Percentiles rank a stretch among this genome's conserved stretches.
These are phyloP conservation scores for Aspergillus novofumigatus DNA, from an alignment of 2,329 filamentous ascomycete species.

Conservation along the genomic window DNA sequence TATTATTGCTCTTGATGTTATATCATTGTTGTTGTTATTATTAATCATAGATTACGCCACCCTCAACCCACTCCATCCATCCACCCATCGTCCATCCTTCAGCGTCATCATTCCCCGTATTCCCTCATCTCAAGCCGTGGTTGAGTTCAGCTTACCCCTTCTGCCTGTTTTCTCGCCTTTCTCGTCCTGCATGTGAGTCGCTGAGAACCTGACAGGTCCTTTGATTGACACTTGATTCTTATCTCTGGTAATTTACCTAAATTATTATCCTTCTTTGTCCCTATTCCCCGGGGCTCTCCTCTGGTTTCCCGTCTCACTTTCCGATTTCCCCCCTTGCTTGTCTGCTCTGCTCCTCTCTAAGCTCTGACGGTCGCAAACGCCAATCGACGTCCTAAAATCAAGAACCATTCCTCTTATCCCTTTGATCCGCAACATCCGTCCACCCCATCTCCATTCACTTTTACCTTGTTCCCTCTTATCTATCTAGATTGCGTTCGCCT, in stretches of 20 bases:
- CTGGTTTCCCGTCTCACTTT: constrained; percentile 5
- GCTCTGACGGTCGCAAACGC: constrained; percentile 17
- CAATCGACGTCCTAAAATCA: constrained; percentile 1
- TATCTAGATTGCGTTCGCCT: constrained; percentile 21
- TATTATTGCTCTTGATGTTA: constrained; percentile 2
- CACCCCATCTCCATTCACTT: constrained; percentile 12
- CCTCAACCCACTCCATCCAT: constrained; percentile 6
- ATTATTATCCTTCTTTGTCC: neutral
- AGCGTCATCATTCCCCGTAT: constrained; percentile 1
- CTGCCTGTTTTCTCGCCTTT: neutral
- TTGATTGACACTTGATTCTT: neutral
- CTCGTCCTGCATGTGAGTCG: constrained; percentile 13
- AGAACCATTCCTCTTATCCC: neutral
- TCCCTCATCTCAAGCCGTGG: constrained; percentile 10
- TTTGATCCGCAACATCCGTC: constrained; percentile 13
- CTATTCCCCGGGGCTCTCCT: constrained; percentile 1
- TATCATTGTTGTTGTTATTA: constrained; percentile 1
- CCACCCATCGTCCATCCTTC: neutral
- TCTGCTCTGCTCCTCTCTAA: constrained; percentile 11
- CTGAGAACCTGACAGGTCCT: neutral
- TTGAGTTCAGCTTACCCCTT: constrained; percentile 7
- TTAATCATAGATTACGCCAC: constrained; percentile 23
- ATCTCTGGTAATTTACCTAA: neutral
- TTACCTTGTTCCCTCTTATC: constrained; percentile 6
- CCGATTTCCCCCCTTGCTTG: constrained; percentile 19